Conservation (phyloP, 2,329 filamentous ascomycete species). For the Exserohilum turcica region DNA sequence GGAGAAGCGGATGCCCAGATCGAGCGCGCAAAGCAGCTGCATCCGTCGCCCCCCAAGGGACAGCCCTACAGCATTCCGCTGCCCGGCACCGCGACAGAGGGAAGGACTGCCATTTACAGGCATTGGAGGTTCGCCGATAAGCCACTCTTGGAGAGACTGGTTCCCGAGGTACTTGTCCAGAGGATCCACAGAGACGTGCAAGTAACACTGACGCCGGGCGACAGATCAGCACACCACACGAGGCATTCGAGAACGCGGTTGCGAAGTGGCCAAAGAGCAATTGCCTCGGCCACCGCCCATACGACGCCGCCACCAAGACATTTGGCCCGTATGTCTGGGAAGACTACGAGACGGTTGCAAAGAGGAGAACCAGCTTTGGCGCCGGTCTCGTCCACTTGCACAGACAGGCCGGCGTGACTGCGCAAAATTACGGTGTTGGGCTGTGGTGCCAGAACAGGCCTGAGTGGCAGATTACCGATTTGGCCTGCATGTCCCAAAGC, state of each 20-base stretch:
- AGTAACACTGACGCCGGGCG: slow-evolving; percentile 21
- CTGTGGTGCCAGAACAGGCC: slow-evolving; percentile 87
- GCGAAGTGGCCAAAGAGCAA: slow-evolving; percentile 67
- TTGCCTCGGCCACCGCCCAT: slow-evolving; percentile 81
- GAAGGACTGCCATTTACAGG: slow-evolving; percentile 77
- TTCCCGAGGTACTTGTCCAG: slow-evolving; percentile 56
- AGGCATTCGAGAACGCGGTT: slow-evolving; percentile 73
- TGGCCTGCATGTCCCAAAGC: slow-evolving; percentile 84
- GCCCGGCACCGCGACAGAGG: slow-evolving; percentile 73
- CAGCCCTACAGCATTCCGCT: slow-evolving; percentile 78
- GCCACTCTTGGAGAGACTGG: slow-evolving; percentile 55
- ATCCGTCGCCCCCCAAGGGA: slow-evolving; percentile 70
- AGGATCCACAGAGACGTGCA: background rate
- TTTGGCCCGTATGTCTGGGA: slow-evolving; percentile 83
- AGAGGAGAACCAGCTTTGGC: slow-evolving; percentile 81
- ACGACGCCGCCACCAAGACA: slow-evolving; percentile 73
- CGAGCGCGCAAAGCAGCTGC: slow-evolving; percentile 55
- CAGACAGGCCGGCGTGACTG: slow-evolving; percentile 69
- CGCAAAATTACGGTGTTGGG: slow-evolving; percentile 71
- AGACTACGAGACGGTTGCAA: slow-evolving; percentile 78
- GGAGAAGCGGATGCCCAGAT: slow-evolving; percentile 35
- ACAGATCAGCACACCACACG: slow-evolving; percentile 71
- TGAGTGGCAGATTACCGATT: slow-evolving; percentile 88
- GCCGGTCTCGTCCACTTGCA: slow-evolving; percentile 84
- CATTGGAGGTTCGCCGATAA: slow-evolving; percentile 78